Evolutionary conservation across 2,329 filamentous ascomycete species (phyloP), one percentile per base, ranked within the genome.

Genomic region (Stagonosporopsis rhizophila): DNA sequence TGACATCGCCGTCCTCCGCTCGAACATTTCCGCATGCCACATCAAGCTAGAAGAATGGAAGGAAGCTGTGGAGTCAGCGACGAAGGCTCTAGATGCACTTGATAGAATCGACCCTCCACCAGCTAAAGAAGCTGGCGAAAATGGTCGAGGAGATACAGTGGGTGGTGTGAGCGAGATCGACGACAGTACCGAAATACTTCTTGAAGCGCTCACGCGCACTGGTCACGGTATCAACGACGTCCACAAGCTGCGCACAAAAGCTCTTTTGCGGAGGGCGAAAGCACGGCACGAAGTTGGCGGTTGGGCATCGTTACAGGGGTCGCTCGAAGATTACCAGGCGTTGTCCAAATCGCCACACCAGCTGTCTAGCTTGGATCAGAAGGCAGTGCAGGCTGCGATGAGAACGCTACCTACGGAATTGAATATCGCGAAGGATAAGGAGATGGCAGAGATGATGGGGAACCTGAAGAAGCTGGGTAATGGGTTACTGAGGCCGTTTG

Each of bases 361-460:
- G 45, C 80, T 97, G 2, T 83, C 86, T 0, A 68, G 81, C 0
- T 81, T 85, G 8, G 93, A 97, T 68, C 80, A 79, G 71, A 87
- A 83, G 67, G 84, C 89, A 15, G 89, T 96, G 1, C 81, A 86
- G 48, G 77, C 80, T 25, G 89, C 92, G 65, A 80, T 96, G 56
- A 76, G 81, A 14, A 79, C 81, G 20, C 77, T 98, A 35, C 91
- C 91, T 1, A 79, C 83, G 1, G 82, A 83, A 59, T 84, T 92
- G 45, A 90, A 94, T 62, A 85, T 84, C 17, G 92, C 93, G 1
- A 91, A 92, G 77, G 89, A 96, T 70, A 85, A 84, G 65, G 95
- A 99, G 77, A 91, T 95, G 85, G 88, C 85, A 2, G 94, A 99
- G 78, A 97, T 98, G 92, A 96, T 96, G 92, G 91, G 89, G 17